Evolutionary conservation across 1,284 basidiomycete species (phyloP).

Genomic region (Irpex lacteus): DNA sequence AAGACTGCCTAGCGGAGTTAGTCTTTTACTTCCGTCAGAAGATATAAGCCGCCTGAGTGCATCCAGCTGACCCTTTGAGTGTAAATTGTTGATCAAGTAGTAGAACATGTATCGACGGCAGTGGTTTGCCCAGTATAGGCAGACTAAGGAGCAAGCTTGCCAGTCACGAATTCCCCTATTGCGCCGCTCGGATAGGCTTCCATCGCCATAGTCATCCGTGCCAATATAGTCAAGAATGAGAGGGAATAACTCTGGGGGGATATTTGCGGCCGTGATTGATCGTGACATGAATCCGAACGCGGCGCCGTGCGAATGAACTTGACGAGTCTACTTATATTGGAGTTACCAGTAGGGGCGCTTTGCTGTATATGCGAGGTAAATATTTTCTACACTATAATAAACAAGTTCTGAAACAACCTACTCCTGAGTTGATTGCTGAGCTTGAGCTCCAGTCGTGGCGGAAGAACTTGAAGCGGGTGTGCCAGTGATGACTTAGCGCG

Average conservation of each 20-base stretch:
- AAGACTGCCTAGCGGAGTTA: neutral
- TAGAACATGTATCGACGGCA: conserved; percentile 1
- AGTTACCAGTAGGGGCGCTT: no score
- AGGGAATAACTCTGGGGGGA: neutral
- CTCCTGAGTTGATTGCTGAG: no score
- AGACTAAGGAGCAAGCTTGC: neutral
- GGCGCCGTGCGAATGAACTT: no score
- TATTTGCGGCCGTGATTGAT: neutral
- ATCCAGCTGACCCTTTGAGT: neutral
- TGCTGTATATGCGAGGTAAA: no score
- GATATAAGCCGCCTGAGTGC: neutral
- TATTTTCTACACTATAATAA: no score
- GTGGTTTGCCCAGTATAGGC: neutral
- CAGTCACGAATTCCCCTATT: neutral
- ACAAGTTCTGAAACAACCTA: no score
- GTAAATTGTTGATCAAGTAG: neutral
- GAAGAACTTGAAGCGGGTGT: no score
- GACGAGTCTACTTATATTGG: no score
- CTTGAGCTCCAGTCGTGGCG: no score
- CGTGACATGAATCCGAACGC: no score
- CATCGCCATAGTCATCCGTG: neutral
- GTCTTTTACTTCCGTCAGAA: neutral
- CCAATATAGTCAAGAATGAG: neutral
- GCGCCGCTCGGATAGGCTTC: neutral
- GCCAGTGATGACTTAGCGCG: no score